Evolutionary conservation across 2,329 filamentous ascomycete genomes (phyloP).

Genomic region (Aspergillus hiratsukae): DNA sequence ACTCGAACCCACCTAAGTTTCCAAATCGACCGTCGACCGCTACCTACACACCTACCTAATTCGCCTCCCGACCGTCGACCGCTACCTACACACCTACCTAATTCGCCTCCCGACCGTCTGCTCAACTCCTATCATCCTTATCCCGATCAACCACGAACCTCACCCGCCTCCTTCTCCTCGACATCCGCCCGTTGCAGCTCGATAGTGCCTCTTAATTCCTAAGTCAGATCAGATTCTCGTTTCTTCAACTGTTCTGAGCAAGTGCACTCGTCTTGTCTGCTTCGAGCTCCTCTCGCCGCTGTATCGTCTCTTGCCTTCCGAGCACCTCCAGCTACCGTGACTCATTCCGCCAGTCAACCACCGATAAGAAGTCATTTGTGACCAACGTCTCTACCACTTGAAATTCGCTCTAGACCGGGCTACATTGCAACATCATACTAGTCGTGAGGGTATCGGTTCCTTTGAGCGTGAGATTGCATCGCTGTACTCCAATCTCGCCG

Average conservation of each 20-base stretch:
- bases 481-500: constrained; percentile 12
- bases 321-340: constrained; percentile 17
- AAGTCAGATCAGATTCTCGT: constrained; percentile 3
- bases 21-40: constrained; percentile 5
- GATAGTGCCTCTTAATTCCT: constrained; percentile 5
- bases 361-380: constrained; percentile 11
- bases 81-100: constrained; percentile 10
- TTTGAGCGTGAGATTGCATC: constrained; percentile 11
- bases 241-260: constrained; percentile 13
- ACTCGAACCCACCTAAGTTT: constrained; percentile 7
- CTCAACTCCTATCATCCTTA: constrained; percentile 4
- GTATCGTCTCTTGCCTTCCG: constrained; percentile 11
- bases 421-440: constrained; percentile 14
- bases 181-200: constrained; percentile 3
- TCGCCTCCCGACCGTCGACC: constrained; percentile 5
- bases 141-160: constrained; percentile 8
- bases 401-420: constrained; percentile 1
- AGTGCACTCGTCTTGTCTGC: constrained; percentile 12
- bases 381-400: constrained; percentile 9
- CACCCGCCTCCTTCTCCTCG: constrained; percentile 8
- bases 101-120: constrained; percentile 6
- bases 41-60: constrained; percentile 10
- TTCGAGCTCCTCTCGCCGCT: constrained; percentile 4
- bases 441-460: constrained; percentile 11
- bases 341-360: constrained; percentile 17